Evolutionary conservation across 2,329 filamentous ascomycete species (phyloP).

Genomic region (Xylaria multiplex): DNA sequence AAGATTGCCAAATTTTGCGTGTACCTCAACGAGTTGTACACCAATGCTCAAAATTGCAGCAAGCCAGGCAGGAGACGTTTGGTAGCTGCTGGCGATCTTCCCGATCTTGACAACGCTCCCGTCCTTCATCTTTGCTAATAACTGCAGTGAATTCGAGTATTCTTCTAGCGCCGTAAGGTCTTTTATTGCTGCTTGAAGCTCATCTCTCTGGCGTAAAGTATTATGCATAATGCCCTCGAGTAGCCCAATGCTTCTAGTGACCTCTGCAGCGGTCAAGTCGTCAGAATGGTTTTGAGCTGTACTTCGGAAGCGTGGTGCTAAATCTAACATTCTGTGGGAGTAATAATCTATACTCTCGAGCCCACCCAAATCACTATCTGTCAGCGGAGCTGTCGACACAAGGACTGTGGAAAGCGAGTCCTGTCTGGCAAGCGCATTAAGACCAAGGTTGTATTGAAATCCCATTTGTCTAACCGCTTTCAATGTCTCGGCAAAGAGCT

Average conservation of each 20-base stretch:
- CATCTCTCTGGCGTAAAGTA: constrained; percentile 68
- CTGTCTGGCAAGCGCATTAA: constrained; percentile 77
- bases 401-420: constrained; percentile 76
- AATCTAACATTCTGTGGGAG: constrained; percentile 81
- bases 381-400: constrained; percentile 61
- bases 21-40: constrained; percentile 69
- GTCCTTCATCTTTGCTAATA: constrained; percentile 47
- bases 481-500: constrained; percentile 88
- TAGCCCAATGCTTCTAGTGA: constrained; percentile 80
- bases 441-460: constrained; percentile 82
- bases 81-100: constrained; percentile 41
- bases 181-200: constrained; percentile 55
- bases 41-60: constrained; percentile 73
- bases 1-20: constrained; percentile 70
- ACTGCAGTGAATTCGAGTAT: constrained; percentile 51
- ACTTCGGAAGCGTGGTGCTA: constrained; percentile 74
- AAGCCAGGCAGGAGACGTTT: constrained; percentile 66
- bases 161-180: constrained; percentile 54
- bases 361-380: constrained; percentile 45
- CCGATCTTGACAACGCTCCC: constrained; percentile 38
- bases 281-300: constrained; percentile 79
- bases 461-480: constrained; percentile 89
- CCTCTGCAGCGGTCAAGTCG: constrained; percentile 84
- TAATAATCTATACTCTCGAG: constrained; percentile 70
- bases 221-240: constrained; percentile 85